Evolutionary conservation across 148 eudicot species (phyloP).

Genomic region (Bassia scoparia): DNA sequence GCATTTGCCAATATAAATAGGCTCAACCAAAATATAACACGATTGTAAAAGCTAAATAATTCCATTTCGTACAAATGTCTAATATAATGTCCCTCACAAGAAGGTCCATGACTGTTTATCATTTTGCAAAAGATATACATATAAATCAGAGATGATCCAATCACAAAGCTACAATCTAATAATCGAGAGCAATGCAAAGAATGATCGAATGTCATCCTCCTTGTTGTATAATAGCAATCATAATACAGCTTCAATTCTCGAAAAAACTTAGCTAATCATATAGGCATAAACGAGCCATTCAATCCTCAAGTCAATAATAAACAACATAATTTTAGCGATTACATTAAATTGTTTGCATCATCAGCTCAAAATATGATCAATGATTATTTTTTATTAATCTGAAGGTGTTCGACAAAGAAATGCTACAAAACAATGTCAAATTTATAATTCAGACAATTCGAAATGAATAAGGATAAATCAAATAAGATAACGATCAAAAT

Average conservation of each 20-base stretch:
- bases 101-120: background rate
- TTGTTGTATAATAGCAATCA: too few relatives aligned
- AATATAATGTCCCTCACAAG: background rate
- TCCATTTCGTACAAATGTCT: background rate
- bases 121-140: background rate
- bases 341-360: too few relatives aligned
- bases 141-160: background rate
- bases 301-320: background rate
- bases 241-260: background rate
- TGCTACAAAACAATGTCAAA: background rate
- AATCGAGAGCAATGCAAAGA: background rate
- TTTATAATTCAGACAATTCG: background rate
- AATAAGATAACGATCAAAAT: background rate
- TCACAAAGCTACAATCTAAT: background rate
- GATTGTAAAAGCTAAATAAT: background rate
- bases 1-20: too few relatives aligned
- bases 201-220: slow-evolving; percentile 2
- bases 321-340: too few relatives aligned
- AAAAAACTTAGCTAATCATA: background rate
- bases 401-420: too few relatives aligned
- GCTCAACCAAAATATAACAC: background rate
- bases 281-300: background rate
- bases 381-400: too few relatives aligned
- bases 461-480: background rate
- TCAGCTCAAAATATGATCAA: too few relatives aligned